A percentile compares a stretch with the other conserved stretches of the same genome.
Evolutionary conservation across 176 grass and related monocot species (phyloP).

Genomic region (Rhynchospora pubera): DNA sequence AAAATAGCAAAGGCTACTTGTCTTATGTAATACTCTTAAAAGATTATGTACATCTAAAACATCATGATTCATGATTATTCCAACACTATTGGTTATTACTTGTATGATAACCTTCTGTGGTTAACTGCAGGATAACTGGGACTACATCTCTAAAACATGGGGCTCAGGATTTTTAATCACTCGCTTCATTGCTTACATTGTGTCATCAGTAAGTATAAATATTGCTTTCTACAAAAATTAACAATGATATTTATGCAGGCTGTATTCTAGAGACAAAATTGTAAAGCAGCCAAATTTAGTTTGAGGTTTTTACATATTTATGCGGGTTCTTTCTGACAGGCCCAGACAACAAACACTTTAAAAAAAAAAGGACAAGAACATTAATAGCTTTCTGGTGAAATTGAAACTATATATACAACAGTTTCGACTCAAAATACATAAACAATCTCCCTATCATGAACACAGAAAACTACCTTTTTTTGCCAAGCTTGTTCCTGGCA

Average conservation of each 20-base stretch:
- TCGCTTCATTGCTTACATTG: conserved; percentile 39
- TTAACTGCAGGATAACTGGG: conserved; percentile 79
- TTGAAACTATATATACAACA: neutral
- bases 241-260: neutral
- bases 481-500: neutral
- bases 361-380: neutral
- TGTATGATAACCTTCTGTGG: neutral
- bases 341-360: neutral
- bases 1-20: neutral
- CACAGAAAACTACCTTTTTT: neutral
- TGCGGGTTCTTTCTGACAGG: too few species aligned
- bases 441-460: neutral
- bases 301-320: neutral
- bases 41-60: neutral
- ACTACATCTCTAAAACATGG: conserved; percentile 59
- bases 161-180: conserved; percentile 71
- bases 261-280: neutral
- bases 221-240: neutral
- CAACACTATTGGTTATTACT: neutral
- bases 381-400: neutral
- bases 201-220: conserved; percentile 40
- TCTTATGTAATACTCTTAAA: neutral
- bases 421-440: neutral
- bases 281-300: neutral
- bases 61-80: neutral